These are phyloP conservation scores for Medicago lupulina DNA, from an alignment of 306 rosid species.

Conservation along the genomic window DNA sequence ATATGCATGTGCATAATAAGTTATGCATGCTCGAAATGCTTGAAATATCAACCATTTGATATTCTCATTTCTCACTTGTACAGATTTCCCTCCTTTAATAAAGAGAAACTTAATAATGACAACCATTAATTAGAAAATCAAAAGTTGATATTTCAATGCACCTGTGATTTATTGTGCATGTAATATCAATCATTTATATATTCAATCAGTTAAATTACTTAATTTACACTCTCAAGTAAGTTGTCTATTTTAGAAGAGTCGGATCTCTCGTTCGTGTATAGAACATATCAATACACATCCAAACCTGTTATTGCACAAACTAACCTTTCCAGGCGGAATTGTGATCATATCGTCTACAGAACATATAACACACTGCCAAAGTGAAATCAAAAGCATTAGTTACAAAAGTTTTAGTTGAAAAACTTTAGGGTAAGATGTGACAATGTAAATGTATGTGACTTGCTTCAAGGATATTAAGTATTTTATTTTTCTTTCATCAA, in stretches of 20 bases:
- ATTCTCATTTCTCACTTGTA: too few relatives aligned
- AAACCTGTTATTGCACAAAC: slow-evolving; percentile 36
- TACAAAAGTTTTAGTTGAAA: slow-evolving; percentile 31
- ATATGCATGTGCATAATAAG: too few relatives aligned
- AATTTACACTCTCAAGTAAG: not conserved
- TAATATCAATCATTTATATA: not conserved
- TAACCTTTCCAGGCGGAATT: slow-evolving; percentile 85
- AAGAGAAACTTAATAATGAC: too few relatives aligned
- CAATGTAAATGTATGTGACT: slow-evolving; percentile 14
- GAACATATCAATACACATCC: not conserved
- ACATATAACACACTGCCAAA: slow-evolving; percentile 85
- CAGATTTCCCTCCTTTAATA: too few relatives aligned
- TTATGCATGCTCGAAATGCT: too few relatives aligned
- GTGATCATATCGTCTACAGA: slow-evolving; percentile 77
- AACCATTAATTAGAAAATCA: too few relatives aligned
- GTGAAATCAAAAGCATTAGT: slow-evolving; percentile 39
- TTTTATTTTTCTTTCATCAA: slow-evolving; percentile 7
- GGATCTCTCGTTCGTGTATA: not conserved
- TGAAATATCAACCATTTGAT: too few relatives aligned
- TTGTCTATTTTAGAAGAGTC: not conserved
- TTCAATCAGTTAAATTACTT: not conserved
- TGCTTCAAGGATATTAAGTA: not conserved
- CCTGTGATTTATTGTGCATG: not conserved
- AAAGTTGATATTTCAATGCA: not conserved
- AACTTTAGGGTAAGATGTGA: not conserved